Conservation (phyloP, 2,329 filamentous ascomycete species). For the Alternaria tenuissima region DNA sequence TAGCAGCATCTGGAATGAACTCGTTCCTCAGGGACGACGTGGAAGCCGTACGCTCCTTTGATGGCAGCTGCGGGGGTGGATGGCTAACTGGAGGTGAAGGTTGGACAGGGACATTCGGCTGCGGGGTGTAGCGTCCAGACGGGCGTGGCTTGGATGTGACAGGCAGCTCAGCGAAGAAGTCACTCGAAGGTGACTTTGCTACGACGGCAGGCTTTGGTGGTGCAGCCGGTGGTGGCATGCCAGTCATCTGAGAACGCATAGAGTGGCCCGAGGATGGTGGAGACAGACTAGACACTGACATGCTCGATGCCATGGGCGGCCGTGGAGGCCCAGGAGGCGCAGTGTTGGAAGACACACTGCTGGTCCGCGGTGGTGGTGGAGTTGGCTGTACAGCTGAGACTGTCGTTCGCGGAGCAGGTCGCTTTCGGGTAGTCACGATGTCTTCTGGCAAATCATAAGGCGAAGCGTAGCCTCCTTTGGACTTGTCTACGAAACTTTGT, state of each 20-base stretch:
- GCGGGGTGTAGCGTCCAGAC: conserved; percentile 52
- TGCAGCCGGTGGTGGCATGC: conserved; percentile 33
- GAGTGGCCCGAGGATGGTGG: conserved; percentile 53
- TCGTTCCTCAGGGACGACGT: conserved; percentile 49
- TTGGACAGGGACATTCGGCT: conserved; percentile 38
- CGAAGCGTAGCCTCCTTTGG: conserved; percentile 90
- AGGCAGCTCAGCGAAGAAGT: conserved; percentile 61
- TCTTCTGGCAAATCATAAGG: conserved; percentile 96
- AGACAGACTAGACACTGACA: conserved; percentile 48
- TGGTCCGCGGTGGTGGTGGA: conserved; percentile 67
- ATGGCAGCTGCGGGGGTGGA: conserved; percentile 34
- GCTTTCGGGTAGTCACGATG: conserved; percentile 75
- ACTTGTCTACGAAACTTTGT: conserved; percentile 88
- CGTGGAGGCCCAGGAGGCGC: conserved; percentile 30
- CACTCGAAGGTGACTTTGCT: conserved; percentile 43
- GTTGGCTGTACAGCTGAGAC: conserved; percentile 50
- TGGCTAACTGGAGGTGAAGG: conserved; percentile 33
- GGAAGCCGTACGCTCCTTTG: conserved; percentile 47
- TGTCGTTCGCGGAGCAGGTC: conserved; percentile 42
- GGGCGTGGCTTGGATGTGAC: conserved; percentile 52
- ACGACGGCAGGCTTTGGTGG: conserved; percentile 38
- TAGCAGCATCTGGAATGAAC: conserved; percentile 39
- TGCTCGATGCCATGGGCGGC: conserved; percentile 39
- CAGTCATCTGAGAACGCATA: conserved; percentile 41
- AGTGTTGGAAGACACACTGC: conserved; percentile 59